Evolutionary conservation across 179 eudicot species (phyloP), one percentile per base, ranked within the genome.

Genomic region (Nepenthes alata): DNA sequence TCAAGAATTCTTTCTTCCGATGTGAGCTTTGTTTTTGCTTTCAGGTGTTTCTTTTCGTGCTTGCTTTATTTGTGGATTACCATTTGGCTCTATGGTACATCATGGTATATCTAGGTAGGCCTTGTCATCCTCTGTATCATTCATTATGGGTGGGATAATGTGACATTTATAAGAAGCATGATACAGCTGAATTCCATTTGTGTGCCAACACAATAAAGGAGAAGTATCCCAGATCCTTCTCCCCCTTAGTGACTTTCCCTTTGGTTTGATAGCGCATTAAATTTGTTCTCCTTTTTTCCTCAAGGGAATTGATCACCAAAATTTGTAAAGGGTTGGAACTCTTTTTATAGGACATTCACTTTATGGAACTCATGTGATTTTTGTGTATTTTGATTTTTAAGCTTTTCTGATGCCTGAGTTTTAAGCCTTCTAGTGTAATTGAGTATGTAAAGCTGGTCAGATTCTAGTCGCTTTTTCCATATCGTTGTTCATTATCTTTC

Each of bases 41-140:
- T 41, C 89, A 91, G 98, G 80, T 82, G 71, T 89, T 89, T 70
- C 81, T 91, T 62, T 76, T 83, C 57, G 88, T 81, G 59, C 60
- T 91, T 63, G 79, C 98, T 61, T 78, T 85, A 61, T 70, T 74
- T 57, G n/a, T 81, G 86, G 98, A 89, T 77, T 86, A 83, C 79
- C 96, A 80, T 73, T 70, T 91, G 80, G 95, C 96, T 62, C 66
- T 86, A 57, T 91, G 96, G 96, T 89, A 86, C 75, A 73, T 80
- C 67, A 53, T 81, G 75, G 77, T 74, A 5, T 91, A 84, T 76
- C 63, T 81, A 65, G 96, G 98, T 91, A 84, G 52, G 83, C 60
- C 57, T 54, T 70, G 65, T 61, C 62, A 57, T 63, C 35, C 67
- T 38, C 56, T 25, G 25, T 51, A 38, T 58, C 45, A 39, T 47